Evolutionary conservation across 2,329 filamentous ascomycete genomes (phyloP), one percentile per base, ranked within the genome.

Genomic region (Boeremia lycopersici): DNA sequence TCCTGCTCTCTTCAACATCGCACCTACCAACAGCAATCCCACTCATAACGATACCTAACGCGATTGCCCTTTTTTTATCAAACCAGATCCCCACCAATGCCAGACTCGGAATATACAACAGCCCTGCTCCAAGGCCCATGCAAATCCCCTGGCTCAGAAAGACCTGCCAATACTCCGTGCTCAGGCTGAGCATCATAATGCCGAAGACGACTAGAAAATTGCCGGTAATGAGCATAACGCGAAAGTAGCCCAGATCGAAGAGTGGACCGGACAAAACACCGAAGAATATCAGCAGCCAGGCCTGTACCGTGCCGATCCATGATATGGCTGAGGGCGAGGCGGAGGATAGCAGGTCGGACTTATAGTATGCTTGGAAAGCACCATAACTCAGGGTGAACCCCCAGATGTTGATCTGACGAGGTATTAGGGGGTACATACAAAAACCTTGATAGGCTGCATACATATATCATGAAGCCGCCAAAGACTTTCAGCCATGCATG

Each of bases 121-220:
- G 47, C 0, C 73, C 73, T 0, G 73, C 72, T 0, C 73, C 73
- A 3, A 72, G 33, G 0, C 73, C 73, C 71, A 76, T 81, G 65
- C 81, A 84, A 5, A 85, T 71, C 1, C 80, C 81, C 59, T 86
- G 83, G 0, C 81, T 75, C 3, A 85, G 77, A 36, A 84, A 71
- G 48, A 83, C 78, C 53, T 84, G 82, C 67, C 82, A 84, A 60
- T 83, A 84, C 46, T 79, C 61, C 3, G 75, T 81, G 41, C 75
- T 85, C 59, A 88, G 67, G 19, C 79, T 82, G 0, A 84, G 76
- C 84, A 87, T 86, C 83, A 88, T 86, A 10, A 88, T 71, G 3
- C 84, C 82, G 48, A 87, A 82, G 4, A 88, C 81, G 38, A 86
- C 79, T 2, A 75, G 77, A 68, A 57, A 83, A 2, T 80, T 81